Evolutionary conservation across 2,329 filamentous ascomycete genomes (phyloP).

Genomic region (Sporothrix curviconia): DNA sequence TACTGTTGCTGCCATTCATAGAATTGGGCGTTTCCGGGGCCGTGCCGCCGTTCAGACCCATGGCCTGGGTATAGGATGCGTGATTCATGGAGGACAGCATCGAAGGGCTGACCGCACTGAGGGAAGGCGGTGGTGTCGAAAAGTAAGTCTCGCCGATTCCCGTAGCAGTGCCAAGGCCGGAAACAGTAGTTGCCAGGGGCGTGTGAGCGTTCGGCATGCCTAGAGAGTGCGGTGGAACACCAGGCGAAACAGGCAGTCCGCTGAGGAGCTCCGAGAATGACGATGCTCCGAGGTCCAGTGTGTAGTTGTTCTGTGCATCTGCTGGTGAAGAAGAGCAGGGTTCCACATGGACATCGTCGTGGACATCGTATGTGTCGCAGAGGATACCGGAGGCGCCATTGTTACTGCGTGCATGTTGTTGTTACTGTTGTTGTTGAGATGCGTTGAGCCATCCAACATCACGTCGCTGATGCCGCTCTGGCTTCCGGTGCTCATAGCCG

Average conservation of each 20-base stretch:
- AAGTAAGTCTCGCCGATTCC: conserved; percentile 62
- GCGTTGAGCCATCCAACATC: conserved; percentile 76
- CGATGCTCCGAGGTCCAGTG: conserved; percentile 65
- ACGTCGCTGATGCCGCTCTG: conserved; percentile 87
- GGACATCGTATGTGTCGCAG: conserved; percentile 27
- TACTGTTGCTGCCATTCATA: conserved; percentile 50
- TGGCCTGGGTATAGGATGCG: conserved; percentile 57
- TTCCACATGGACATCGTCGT: conserved; percentile 54
- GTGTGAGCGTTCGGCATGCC: not conserved
- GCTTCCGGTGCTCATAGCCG: conserved; percentile 89
- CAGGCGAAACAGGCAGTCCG: conserved; percentile 68
- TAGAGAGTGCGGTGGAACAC: conserved; percentile 56
- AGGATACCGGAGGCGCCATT: conserved; percentile 27
- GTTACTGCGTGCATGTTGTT: too few species aligned
- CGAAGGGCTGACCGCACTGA: conserved; percentile 67
- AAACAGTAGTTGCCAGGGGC: not conserved
- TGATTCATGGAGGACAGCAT: conserved; percentile 58
- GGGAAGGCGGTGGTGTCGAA: conserved; percentile 64
- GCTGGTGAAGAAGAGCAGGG: conserved; percentile 58
- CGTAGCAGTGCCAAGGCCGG: not conserved
- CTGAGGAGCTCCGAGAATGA: conserved; percentile 73
- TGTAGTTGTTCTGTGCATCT: conserved; percentile 63
- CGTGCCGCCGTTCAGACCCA: conserved; percentile 48
- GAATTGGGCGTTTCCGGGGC: conserved; percentile 69
- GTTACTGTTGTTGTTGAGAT: conserved; percentile 32